Evolutionary conservation across 257 asterid species (phyloP).

Genomic region (Nicotiana benthamiana): DNA sequence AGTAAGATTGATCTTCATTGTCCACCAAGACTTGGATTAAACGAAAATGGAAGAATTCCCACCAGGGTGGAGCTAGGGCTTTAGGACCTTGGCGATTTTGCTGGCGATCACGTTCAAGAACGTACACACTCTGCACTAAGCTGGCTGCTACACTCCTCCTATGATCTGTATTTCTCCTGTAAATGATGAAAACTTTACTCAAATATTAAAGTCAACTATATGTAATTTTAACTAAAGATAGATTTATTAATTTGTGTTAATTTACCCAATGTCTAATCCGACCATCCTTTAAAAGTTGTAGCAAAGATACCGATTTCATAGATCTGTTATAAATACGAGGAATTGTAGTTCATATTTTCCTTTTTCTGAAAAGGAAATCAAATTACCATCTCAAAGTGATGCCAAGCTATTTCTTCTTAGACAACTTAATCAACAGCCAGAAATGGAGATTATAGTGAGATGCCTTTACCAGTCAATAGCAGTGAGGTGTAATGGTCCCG

Average conservation of each 20-base stretch:
- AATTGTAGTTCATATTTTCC: not conserved
- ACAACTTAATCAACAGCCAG: not conserved
- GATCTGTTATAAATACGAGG: not conserved
- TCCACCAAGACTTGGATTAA: conserved; percentile 33
- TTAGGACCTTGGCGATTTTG: conserved; percentile 38
- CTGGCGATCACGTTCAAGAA: conserved; percentile 53
- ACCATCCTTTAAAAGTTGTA: not conserved
- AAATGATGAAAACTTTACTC: not conserved
- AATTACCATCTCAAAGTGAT: not conserved
- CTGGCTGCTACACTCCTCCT: conserved; percentile 56
- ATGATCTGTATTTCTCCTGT: conserved; percentile 55
- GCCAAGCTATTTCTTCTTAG: not conserved
- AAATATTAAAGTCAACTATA: not conserved
- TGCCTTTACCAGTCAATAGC: conserved; percentile 44
- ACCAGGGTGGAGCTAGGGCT: conserved; percentile 71
- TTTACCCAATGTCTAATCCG: not conserved
- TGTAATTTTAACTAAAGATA: not conserved
- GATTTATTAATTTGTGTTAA: not conserved
- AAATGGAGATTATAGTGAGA: not conserved
- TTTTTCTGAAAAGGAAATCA: not conserved
- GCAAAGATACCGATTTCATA: not conserved
- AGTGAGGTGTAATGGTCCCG: conserved; percentile 53
- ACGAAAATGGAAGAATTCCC: conserved; percentile 56
- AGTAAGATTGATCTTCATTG: conserved; percentile 43
- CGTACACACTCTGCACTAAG: conserved; percentile 62